These are phyloP conservation scores for Sphagnum contortum DNA, from an alignment of 225 moss, liverwort and hornwort species.

Conservation along the genomic window DNA sequence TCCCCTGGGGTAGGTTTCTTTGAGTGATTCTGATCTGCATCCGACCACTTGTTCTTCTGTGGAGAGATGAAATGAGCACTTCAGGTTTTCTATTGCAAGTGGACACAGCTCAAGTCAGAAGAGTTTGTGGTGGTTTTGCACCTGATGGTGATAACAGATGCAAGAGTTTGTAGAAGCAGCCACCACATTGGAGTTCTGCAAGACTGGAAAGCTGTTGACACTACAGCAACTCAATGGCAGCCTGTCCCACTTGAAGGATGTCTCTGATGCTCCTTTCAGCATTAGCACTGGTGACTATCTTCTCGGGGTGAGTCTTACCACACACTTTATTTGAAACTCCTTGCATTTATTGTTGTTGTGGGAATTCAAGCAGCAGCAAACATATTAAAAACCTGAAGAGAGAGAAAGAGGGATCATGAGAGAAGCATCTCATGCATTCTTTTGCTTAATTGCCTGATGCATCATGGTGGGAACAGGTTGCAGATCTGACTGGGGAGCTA, in stretches of 20 bases:
- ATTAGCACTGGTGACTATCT: conserved; percentile 37
- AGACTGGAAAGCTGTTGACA: conserved; percentile 26
- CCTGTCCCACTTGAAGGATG: conserved; percentile 25
- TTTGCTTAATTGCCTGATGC: no score
- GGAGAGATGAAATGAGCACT: background rate
- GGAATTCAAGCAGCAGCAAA: no score
- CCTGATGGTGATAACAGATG: conserved; percentile 18
- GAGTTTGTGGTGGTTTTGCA: no score
- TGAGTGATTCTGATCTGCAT: background rate
- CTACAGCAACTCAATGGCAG: conserved; percentile 29
- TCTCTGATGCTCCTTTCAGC: conserved; percentile 23
- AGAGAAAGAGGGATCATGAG: no score
- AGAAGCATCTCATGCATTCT: no score
- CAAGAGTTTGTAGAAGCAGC: conserved; percentile 57
- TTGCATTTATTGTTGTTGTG: no score
- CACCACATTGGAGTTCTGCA: conserved; percentile 28
- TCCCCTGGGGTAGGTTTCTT: conserved; percentile 28
- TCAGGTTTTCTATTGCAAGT: background rate
- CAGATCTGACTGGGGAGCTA: conserved; percentile 47
- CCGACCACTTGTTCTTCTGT: background rate
- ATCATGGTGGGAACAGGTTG: conserved; percentile 17
- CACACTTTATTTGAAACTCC: no score
- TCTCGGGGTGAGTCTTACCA: conserved; percentile 24
- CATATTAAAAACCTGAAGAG: no score
- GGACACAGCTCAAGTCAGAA: no score